These are phyloP conservation scores for Sclerotinia trifoliorum DNA, from an alignment of 2,329 filamentous ascomycete species.

Conservation along the genomic window DNA sequence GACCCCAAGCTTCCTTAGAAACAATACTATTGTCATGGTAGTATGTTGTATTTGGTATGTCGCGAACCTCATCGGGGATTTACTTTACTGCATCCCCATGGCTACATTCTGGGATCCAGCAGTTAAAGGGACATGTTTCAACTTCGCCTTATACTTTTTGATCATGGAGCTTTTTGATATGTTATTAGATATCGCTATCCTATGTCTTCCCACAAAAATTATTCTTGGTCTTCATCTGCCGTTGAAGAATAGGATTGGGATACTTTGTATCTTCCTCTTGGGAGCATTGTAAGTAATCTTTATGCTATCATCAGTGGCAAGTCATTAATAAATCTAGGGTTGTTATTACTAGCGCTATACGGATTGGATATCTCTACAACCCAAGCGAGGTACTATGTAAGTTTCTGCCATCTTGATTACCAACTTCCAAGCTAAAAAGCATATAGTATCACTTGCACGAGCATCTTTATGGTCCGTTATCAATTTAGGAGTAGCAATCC, in stretches of 20 bases:
- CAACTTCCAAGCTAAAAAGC: background rate
- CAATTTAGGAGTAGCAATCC: background rate
- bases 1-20: background rate
- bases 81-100: slow-evolving; percentile 2
- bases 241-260: background rate
- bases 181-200: background rate
- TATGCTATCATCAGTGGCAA: background rate
- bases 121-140: slow-evolving; percentile 4
- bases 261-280: slow-evolving; percentile 5
- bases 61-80: background rate
- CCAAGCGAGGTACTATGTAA: background rate
- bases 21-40: background rate
- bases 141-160: background rate
- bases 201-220: background rate
- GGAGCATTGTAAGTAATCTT: background rate
- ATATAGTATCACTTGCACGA: background rate
- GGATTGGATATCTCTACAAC: background rate
- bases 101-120: background rate
- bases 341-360: background rate
- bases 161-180: slow-evolving; percentile 1
- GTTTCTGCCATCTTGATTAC: background rate
- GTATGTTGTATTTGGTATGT: background rate
- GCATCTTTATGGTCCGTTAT: slow-evolving; percentile 3
- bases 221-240: background rate
- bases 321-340: background rate